A percentile compares a stretch with the other conserved stretches of the same genome.
These are phyloP conservation scores for Tolypocladium nubicola DNA, from an alignment of 2,329 filamentous ascomycete genomes.

Conservation along the genomic window DNA sequence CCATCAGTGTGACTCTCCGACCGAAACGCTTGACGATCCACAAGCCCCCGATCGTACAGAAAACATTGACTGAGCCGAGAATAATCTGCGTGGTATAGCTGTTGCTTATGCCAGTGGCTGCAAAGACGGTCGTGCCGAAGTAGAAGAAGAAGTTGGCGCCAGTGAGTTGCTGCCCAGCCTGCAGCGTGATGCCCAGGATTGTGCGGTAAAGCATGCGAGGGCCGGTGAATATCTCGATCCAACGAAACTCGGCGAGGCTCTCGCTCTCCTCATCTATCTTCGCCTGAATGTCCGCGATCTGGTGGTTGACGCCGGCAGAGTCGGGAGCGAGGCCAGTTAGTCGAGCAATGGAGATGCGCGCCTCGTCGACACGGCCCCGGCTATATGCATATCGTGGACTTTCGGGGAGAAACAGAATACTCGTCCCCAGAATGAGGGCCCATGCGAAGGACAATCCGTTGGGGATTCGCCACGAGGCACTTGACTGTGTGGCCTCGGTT, in stretches of 20 bases:
- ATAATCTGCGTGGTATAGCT: constrained; percentile 60
- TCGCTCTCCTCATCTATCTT: constrained; percentile 38
- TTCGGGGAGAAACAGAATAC: constrained; percentile 44
- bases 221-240: constrained; percentile 55
- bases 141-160: constrained; percentile 61
- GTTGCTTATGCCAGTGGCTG: constrained; percentile 52
- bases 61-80: constrained; percentile 56
- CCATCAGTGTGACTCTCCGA: constrained; percentile 51
- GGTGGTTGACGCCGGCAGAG: constrained; percentile 28
- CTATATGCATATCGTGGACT: constrained; percentile 41
- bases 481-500: constrained; percentile 34
- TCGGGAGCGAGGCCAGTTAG: constrained; percentile 31
- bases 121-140: constrained; percentile 56
- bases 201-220: constrained; percentile 57
- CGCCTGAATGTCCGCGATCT: constrained; percentile 40
- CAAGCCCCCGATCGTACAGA: constrained; percentile 53
- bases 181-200: constrained; percentile 48
- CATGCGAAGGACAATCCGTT: constrained; percentile 45
- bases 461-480: constrained; percentile 52
- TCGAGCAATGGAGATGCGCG: constrained; percentile 34
- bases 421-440: constrained; percentile 38
- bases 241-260: constrained; percentile 33
- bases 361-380: constrained; percentile 34
- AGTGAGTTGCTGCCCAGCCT: constrained; percentile 58
- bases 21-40: constrained; percentile 57